phyloP scores from a whole-genome alignment of 495 filamentous ascomycete species.

The Pseudomonodictys pantanalensis region DNA sequence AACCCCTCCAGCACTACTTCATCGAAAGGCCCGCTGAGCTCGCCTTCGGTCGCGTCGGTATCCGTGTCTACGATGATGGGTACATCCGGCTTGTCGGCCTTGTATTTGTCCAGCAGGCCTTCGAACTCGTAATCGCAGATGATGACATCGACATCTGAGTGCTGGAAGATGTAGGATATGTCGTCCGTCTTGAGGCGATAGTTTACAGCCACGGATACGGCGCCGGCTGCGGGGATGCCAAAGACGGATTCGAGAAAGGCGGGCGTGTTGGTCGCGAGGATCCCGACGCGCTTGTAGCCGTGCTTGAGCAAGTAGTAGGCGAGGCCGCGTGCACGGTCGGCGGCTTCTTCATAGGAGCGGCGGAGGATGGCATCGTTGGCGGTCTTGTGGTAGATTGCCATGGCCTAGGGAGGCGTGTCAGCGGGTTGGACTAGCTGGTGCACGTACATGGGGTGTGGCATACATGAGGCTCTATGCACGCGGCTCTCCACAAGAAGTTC shows the following conservation, averaged over 20 bases:
- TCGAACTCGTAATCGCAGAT: conserved; percentile 80
- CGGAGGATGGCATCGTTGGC: conserved; percentile 71
- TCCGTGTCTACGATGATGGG: conserved; percentile 80
- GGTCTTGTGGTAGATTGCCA: conserved; percentile 85
- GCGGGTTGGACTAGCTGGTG: not conserved
- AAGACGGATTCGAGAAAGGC: conserved; percentile 90
- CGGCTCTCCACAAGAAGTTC: conserved; percentile 82
- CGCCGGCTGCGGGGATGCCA: conserved; percentile 81
- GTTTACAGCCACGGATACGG: conserved; percentile 68
- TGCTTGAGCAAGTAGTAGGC: conserved; percentile 80
- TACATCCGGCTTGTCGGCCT: conserved; percentile 54
- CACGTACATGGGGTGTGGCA: conserved; percentile 35
- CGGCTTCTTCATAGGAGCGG: conserved; percentile 73
- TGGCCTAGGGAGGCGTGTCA: conserved; percentile 57
- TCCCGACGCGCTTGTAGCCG: conserved; percentile 66
- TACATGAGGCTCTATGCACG: conserved; percentile 83
- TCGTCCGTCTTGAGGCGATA: conserved; percentile 86
- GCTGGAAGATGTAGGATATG: conserved; percentile 83
- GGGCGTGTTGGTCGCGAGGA: conserved; percentile 88
- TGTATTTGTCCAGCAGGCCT: conserved; percentile 64
- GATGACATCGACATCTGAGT: conserved; percentile 81
- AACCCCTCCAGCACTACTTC: conserved; percentile 79
- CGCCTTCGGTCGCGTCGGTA: conserved; percentile 72
- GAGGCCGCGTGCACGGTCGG: conserved; percentile 79
- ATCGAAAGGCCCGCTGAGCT: conserved; percentile 76